phyloP scores from a whole-genome alignment of 75 land plant species.

The Selaginella moellendorffii region DNA sequence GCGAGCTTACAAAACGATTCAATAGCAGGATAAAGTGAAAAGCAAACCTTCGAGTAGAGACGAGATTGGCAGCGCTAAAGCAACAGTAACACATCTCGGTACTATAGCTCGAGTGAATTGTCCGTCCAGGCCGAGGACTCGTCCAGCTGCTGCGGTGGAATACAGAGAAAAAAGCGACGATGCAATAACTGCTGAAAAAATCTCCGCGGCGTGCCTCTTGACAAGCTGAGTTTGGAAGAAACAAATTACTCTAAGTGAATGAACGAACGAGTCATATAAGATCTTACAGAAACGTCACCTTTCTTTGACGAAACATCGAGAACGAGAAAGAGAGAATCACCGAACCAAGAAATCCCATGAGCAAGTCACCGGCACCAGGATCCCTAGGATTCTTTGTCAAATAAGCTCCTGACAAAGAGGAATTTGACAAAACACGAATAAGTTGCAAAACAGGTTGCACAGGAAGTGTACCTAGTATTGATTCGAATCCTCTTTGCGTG shows the following conservation, averaged over 20 bases:
- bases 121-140: slow-evolving; percentile 57
- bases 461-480: slow-evolving; percentile 47
- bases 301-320: slow-evolving; percentile 93
- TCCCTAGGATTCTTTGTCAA: slow-evolving; percentile 61
- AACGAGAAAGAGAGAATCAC: slow-evolving; percentile 97
- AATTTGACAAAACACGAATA: no score
- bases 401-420: no score
- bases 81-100: slow-evolving; percentile 94
- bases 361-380: slow-evolving; percentile 98
- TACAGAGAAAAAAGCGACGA: slow-evolving; percentile 78
- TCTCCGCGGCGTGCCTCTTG: slow-evolving; percentile 92
- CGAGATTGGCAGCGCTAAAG: slow-evolving; percentile 90
- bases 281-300: slow-evolving; percentile 50
- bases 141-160: slow-evolving; percentile 79
- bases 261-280: no score
- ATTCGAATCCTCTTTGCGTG: slow-evolving; percentile 48
- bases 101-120: slow-evolving; percentile 59
- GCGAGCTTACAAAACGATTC: neutral
- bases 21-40: neutral
- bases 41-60: slow-evolving; percentile 69
- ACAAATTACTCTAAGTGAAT: no score
- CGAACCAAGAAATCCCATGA: slow-evolving; percentile 94
- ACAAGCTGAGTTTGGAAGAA: slow-evolving; percentile 79
- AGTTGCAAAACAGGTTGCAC: slow-evolving; percentile 31
- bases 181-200: slow-evolving; percentile 65